These are phyloP conservation scores for Physcomitrium patens DNA, from an alignment of 225 moss, liverwort and hornwort species.

Conservation along the genomic window DNA sequence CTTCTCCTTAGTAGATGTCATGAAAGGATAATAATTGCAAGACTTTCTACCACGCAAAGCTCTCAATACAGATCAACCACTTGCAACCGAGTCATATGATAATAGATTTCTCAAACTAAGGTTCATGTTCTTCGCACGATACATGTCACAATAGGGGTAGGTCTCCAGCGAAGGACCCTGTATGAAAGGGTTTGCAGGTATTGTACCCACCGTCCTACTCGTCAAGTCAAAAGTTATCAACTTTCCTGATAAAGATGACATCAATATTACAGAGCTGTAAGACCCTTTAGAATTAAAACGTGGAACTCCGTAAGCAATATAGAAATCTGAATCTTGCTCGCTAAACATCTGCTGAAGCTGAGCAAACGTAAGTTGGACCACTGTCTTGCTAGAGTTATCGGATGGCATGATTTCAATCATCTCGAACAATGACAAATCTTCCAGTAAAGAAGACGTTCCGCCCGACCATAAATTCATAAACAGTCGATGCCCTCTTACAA, in stretches of 20 bases:
- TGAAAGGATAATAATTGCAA: neutral
- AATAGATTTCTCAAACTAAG: conserved; percentile 42
- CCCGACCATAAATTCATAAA: conserved; percentile 45
- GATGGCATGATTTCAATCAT: conserved; percentile 29
- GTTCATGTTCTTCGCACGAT: conserved; percentile 49
- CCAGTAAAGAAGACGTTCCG: neutral
- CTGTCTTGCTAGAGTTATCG: conserved; percentile 20
- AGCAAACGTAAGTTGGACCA: conserved; percentile 36
- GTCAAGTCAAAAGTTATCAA: conserved; percentile 30
- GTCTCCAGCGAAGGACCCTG: conserved; percentile 32
- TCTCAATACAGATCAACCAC: neutral
- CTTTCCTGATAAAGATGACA: conserved; percentile 50
- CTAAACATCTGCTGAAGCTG: conserved; percentile 37
- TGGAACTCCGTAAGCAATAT: conserved; percentile 44
- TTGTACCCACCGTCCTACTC: conserved; percentile 8
- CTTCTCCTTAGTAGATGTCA: conserved; percentile 13
- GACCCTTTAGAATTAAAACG: conserved; percentile 27
- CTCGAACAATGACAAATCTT: conserved; percentile 31
- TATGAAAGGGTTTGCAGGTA: conserved; percentile 40
- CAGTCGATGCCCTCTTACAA: conserved; percentile 37
- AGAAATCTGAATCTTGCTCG: conserved; percentile 33
- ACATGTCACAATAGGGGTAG: conserved; percentile 37
- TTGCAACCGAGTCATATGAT: neutral
- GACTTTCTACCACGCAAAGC: too few species aligned
- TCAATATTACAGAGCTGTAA: conserved; percentile 42